A percentile compares a stretch with the other conserved stretches of the same genome.
These are phyloP conservation scores for Fusarium xyrophilum DNA, from an alignment of 2,329 filamentous ascomycete species.

Conservation along the genomic window DNA sequence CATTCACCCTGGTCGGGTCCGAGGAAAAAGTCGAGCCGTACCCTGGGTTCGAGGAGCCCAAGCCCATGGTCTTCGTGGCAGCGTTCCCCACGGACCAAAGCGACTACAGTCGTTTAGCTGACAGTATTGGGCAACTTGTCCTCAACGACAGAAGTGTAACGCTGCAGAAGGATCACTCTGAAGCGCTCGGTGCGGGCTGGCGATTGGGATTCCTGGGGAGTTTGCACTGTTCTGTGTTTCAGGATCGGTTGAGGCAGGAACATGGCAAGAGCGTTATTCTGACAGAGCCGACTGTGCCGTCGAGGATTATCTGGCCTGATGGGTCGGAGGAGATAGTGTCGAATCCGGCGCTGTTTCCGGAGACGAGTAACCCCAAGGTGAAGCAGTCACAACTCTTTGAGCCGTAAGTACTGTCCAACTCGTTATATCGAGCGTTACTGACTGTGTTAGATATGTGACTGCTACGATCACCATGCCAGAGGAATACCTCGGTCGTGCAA, in stretches of 20 bases:
- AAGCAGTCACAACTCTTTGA: constrained; percentile 57
- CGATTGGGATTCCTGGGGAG: constrained; percentile 95
- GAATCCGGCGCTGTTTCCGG: constrained; percentile 89
- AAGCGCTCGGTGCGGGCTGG: constrained; percentile 93
- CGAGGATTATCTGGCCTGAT: constrained; percentile 80
- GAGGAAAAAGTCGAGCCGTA: constrained; percentile 80
- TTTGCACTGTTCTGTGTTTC: constrained; percentile 97
- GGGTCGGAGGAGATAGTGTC: constrained; percentile 81
- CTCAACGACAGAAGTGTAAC: constrained; percentile 96
- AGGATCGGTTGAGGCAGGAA: constrained; percentile 92
- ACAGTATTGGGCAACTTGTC: constrained; percentile 91
- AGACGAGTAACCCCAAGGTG: constrained; percentile 59
- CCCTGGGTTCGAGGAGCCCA: constrained; percentile 94
- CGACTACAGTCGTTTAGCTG: constrained; percentile 85
- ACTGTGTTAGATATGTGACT: constrained; percentile 64
- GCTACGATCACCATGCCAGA: constrained; percentile 91
- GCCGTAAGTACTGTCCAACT: constrained; percentile 47
- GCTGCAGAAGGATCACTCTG: constrained; percentile 90
- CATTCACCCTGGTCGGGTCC: constrained; percentile 81
- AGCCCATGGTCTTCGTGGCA: constrained; percentile 98
- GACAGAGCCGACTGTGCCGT: constrained; percentile 93
- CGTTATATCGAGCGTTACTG: background rate
- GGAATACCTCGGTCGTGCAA: constrained; percentile 91
- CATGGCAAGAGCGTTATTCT: constrained; percentile 96
- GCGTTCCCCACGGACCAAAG: constrained; percentile 93